phyloP scores from a whole-genome alignment of 2,329 filamentous ascomycete species.

The Aspergillus pseudoviridinutans region DNA sequence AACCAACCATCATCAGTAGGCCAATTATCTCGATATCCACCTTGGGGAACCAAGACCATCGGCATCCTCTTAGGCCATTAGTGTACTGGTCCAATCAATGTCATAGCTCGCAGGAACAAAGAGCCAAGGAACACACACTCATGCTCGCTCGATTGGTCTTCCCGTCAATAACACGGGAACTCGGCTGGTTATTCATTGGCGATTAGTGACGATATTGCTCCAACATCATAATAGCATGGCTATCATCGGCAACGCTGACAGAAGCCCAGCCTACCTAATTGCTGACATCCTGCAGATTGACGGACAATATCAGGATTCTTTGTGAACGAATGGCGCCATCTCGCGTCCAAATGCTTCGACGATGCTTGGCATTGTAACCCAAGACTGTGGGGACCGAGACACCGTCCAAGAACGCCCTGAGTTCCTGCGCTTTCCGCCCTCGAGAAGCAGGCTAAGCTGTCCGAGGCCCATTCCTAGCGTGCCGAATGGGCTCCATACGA shows the following conservation, averaged over 20 bases:
- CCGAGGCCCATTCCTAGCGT: neutral
- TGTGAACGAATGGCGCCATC: neutral
- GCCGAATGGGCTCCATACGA: neutral
- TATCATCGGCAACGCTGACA: neutral
- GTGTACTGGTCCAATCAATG: neutral
- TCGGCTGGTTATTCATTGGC: neutral
- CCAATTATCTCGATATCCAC: neutral
- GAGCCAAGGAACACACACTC: neutral
- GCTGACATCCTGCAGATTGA: neutral
- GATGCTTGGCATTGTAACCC: conserved; percentile 20
- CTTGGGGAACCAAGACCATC: neutral
- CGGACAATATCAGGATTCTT: neutral
- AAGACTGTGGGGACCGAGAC: conserved; percentile 3
- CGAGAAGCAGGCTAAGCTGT: neutral
- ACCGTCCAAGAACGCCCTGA: neutral
- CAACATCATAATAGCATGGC: neutral
- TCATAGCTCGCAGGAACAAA: neutral
- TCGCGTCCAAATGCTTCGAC: neutral
- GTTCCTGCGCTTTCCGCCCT: neutral
- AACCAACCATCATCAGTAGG: neutral
- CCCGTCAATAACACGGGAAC: neutral
- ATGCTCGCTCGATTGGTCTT: neutral
- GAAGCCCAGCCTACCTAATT: neutral
- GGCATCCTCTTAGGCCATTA: neutral
- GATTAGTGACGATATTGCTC: neutral